phyloP scores from a whole-genome alignment of 2,329 filamentous ascomycete genomes.

The Colletotrichum camelliae region DNA sequence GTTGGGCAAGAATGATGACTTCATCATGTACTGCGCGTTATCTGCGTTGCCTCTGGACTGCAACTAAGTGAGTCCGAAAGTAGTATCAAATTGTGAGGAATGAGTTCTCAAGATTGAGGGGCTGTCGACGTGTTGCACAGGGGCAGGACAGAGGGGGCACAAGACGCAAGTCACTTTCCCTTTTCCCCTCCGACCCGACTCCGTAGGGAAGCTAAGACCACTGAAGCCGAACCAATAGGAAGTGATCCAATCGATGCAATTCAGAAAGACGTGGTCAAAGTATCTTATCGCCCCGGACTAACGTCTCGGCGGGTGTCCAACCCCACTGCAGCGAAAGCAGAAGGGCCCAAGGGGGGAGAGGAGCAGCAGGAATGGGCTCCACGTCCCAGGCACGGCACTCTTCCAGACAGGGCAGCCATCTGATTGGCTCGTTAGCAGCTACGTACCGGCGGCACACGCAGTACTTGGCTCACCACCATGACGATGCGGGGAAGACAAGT shows the following conservation, averaged over 20 bases:
- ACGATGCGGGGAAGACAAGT: not conserved
- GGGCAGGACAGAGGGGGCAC: not conserved
- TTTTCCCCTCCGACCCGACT: not conserved
- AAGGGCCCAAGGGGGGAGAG: not conserved
- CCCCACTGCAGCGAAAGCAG: not conserved
- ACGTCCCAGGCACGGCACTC: not conserved
- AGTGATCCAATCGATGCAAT: constrained; percentile 9
- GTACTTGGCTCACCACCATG: not conserved
- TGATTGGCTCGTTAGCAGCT: not conserved
- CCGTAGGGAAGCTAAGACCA: not conserved
- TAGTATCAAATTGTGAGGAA: not conserved
- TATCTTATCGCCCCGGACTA: constrained; percentile 9
- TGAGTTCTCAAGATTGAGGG: not conserved
- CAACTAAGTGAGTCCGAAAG: not conserved
- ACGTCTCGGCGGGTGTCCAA: not conserved
- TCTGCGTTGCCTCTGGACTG: not conserved
- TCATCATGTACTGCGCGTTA: not conserved
- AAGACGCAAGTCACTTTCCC: not conserved
- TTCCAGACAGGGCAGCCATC: not conserved
- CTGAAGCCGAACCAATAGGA: constrained; percentile 9
- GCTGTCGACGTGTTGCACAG: not conserved
- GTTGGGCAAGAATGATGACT: not conserved
- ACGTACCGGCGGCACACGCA: not conserved
- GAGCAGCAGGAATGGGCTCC: not conserved
- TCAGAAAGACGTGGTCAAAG: not conserved